Base-by-base conservation (phyloP, 2,329 filamentous ascomycete genomes). In the Mariannaea elegans region DNA sequence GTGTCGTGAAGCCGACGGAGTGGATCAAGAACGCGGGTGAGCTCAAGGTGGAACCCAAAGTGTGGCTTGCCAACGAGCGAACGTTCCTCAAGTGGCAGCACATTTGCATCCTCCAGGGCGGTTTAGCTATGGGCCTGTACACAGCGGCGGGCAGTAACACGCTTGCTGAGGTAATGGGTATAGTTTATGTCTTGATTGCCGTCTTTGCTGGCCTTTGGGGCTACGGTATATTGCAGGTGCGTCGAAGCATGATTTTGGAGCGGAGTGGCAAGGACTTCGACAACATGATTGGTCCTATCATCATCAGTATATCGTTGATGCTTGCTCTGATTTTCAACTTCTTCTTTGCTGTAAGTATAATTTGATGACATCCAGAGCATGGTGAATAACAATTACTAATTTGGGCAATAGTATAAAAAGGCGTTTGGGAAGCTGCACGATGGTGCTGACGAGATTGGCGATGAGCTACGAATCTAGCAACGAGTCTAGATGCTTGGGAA, bases 41-140 rank as follows among this genome's bases (percentile, higher is more conserved):
- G 32, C 85, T 98, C 65, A 91, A 93, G 73, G 93, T 99, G 57
- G 95, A 99, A 80, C 93, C 93, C 62, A 99, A 99, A 78, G 94
- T 99, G 27, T 99, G 95, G 94, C 89, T 99, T 57, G 95, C 95
- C 54, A 99, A 99, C 77, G 94, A 99, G 79, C 90, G 95, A 62
- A 99, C 95, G 0, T 99, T 97, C 75, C 90, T 99, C 77, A 98
- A 97, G 77, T 99, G 95, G 95, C 92, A 98, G 81, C 94, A 98
- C 76, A 93, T 99, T 71, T 90, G 88, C 62, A 87, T 99, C 47
- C 83, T 99, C 13, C 87, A 99, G 21, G 94, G 93, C 34, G 89
- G 90, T 19, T 79, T 99, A 27, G 92, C 92, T 0, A 81, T 99
- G 12, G 92, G 90, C 19, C 80, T 99, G 24, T 97, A 94, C 79